Base-by-base conservation (phyloP, 768 basidiomycete genomes). In the Tylopilus plumbeoviolaceoides region DNA sequence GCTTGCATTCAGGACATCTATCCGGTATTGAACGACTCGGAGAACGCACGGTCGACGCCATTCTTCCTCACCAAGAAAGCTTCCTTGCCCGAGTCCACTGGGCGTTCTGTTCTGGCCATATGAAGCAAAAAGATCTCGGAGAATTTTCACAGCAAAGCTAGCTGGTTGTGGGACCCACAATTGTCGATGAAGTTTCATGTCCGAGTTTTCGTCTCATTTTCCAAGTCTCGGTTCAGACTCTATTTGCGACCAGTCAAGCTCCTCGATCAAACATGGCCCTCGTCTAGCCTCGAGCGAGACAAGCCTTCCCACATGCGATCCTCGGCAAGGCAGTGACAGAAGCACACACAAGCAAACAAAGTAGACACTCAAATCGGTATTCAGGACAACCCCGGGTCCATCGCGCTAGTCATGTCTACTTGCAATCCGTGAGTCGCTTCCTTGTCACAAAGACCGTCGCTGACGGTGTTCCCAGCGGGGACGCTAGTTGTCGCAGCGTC, bases 11-110 rank as follows among this genome's bases (percentile, higher is more conserved):
- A 63, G 44, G 39, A 51, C 45, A 44, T 54, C 55, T 53, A 44
- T 47, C 27, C 33, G 50, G 38, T 31, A 35, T 54, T 50, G 51
- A 54, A 55, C 44, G 56, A 51, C 53, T 38, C 38, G 38, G 46
- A 44, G 42, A 39, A 72, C 75, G 65, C 58, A 74, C 73, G 68
- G 54, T 74, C 66, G 31, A 58, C 54, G 48, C 59, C 69, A 56
- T 67, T 66, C 61, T 66, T 73, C 55, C 58, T 66, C 53, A 72
- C 69, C 44, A 66, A 33, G 46, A 65, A 59, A 44, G 41, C 42
- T 21, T 57, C 56, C 44, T 43, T 54, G 48, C 25, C 42, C 5
- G 42, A 20, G 1, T 50, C 48, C 30, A 40, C 52, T 11, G 59
- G 44, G 38, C 35, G 55, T 20, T 50, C 40, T 35, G 63, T 47